Evolutionary conservation across 1,139 yeast species (phyloP).

Genomic region (Geotrichum histeridarum): DNA sequence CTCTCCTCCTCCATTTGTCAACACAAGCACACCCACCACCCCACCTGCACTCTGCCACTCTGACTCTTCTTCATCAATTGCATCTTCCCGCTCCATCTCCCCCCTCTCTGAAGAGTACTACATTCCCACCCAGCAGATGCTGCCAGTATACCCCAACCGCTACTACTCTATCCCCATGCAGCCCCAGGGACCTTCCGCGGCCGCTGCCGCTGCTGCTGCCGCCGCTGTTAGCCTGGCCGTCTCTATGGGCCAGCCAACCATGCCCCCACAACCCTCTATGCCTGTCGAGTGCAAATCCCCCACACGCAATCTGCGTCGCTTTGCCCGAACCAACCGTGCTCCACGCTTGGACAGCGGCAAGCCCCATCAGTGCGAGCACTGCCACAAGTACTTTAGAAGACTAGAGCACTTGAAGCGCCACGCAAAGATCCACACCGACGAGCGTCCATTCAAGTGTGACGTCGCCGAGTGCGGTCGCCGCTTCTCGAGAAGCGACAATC

Average conservation of each 20-base stretch:
- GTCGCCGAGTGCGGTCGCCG: conserved; percentile 59
- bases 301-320: conserved; percentile 10
- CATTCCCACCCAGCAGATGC: conserved; percentile 2
- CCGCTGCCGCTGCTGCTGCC: conserved; percentile 17
- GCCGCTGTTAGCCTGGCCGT: conserved; percentile 20
- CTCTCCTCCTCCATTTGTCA: conserved; percentile 34
- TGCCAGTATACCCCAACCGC: conserved; percentile 7
- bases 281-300: conserved; percentile 10
- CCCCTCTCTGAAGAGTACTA: conserved; percentile 12
- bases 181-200: neutral
- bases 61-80: conserved; percentile 18
- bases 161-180: conserved; percentile 4
- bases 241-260: conserved; percentile 3
- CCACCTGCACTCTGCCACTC: conserved; percentile 19
- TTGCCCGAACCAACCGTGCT: conserved; percentile 12
- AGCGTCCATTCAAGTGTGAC: conserved; percentile 79
- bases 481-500: conserved; percentile 72
- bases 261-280: neutral
- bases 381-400: conserved; percentile 79
- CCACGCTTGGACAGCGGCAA: conserved; percentile 41
- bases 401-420: conserved; percentile 93
- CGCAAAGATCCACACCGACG: conserved; percentile 80
- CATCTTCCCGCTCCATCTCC: conserved; percentile 19
- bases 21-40: conserved; percentile 16
- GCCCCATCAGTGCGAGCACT: conserved; percentile 57